phyloP scores from a whole-genome alignment of 805 yeast species.

The Ogataea zsoltii region DNA sequence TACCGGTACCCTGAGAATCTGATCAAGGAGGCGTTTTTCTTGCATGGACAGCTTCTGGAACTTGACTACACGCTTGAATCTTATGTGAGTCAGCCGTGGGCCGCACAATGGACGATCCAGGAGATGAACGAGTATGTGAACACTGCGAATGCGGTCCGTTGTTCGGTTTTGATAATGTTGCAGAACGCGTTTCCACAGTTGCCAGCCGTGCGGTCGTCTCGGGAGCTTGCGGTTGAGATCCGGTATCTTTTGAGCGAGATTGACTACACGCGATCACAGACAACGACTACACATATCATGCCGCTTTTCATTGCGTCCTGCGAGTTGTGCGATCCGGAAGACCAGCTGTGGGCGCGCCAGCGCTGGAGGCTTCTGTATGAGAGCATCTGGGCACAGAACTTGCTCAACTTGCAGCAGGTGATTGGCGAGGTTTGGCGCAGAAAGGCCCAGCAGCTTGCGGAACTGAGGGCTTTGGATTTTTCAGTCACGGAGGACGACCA shows the following conservation, averaged over 20 bases:
- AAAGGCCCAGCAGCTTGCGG: constrained; percentile 3
- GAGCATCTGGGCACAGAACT: constrained; percentile 16
- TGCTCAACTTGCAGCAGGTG: constrained; percentile 11
- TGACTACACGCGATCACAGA: constrained; percentile 11
- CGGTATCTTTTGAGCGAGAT: constrained; percentile 8
- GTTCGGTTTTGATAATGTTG: constrained; percentile 13
- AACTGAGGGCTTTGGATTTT: neutral
- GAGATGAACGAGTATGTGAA: constrained; percentile 15
- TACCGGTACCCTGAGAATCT: constrained; percentile 5
- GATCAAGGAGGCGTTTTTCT: constrained; percentile 3
- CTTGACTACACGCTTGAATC: constrained; percentile 4
- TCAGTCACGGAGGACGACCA: constrained; percentile 7
- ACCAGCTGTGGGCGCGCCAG: constrained; percentile 13
- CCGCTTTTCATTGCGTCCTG: constrained; percentile 23
- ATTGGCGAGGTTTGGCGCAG: constrained; percentile 21
- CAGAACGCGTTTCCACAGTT: constrained; percentile 20
- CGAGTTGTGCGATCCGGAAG: constrained; percentile 11
- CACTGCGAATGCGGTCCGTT: constrained; percentile 15
- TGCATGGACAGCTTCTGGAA: constrained; percentile 9
- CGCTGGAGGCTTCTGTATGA: constrained; percentile 15
- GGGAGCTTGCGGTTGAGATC: constrained; percentile 8
- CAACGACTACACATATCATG: constrained; percentile 16
- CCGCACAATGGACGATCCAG: neutral
- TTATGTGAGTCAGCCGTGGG: constrained; percentile 3
- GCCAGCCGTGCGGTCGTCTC: neutral